Evolutionary conservation across 257 asterid species (phyloP).

Genomic region (Misopates orontium): DNA sequence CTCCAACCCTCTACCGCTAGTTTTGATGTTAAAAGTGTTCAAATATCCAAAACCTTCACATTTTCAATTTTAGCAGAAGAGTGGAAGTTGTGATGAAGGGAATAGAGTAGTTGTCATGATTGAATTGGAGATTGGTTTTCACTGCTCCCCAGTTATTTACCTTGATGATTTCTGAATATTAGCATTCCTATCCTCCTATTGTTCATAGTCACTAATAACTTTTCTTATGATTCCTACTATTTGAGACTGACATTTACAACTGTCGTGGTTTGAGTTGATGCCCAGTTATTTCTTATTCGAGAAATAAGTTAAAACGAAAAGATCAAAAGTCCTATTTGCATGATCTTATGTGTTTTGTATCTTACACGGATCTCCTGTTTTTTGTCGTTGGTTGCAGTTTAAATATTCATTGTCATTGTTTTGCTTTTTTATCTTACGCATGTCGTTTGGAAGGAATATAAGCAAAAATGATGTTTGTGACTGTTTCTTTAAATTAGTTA

Average conservation of each 20-base stretch:
- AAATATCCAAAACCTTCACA: neutral
- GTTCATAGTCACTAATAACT: slow-evolving; percentile 11
- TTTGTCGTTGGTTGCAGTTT: slow-evolving; percentile 2
- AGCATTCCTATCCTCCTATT: neutral
- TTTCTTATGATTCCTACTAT: slow-evolving; percentile 1
- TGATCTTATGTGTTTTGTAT: neutral
- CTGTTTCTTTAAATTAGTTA: neutral
- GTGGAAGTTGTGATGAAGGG: neutral
- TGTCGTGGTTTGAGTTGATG: neutral
- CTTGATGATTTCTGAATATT: slow-evolving; percentile 5
- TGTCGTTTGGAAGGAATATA: neutral
- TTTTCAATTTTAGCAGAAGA: neutral
- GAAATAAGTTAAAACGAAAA: neutral
- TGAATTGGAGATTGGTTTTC: neutral
- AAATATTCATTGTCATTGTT: neutral
- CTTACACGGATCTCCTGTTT: neutral
- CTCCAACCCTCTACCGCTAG: neutral
- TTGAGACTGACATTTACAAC: neutral
- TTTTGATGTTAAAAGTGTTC: neutral
- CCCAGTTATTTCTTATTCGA: neutral
- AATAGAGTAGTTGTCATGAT: neutral
- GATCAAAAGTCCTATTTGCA: neutral
- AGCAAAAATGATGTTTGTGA: neutral
- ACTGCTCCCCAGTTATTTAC: neutral
- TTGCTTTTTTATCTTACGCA: neutral